phyloP scores from a whole-genome alignment of 1,139 yeast species.

The Yamadazyma oceani region DNA sequence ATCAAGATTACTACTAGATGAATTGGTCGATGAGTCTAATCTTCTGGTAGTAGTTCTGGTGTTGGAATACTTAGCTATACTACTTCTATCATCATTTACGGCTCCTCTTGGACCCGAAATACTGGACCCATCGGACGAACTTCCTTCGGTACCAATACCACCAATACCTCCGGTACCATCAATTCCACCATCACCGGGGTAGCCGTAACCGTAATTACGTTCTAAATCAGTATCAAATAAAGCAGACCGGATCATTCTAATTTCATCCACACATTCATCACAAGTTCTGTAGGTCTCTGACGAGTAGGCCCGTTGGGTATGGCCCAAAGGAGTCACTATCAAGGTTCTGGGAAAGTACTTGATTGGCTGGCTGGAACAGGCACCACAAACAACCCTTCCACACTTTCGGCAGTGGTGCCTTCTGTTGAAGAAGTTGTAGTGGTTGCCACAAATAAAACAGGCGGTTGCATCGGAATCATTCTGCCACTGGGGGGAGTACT shows the following conservation, averaged over 20 bases:
- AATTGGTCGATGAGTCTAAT: conserved; percentile 31
- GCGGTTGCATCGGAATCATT: conserved; percentile 57
- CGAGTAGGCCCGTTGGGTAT: conserved; percentile 24
- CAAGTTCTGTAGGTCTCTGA: conserved; percentile 60
- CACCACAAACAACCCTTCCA: conserved; percentile 73
- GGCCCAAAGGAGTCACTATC: conserved; percentile 31
- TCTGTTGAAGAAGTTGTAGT: conserved; percentile 68
- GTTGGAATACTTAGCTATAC: conserved; percentile 27
- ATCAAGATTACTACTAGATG: conserved; percentile 16
- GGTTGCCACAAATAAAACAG: conserved; percentile 63
- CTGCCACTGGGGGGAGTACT: conserved; percentile 59
- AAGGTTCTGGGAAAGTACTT: conserved; percentile 42
- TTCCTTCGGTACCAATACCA: background rate
- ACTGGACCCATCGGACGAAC: background rate
- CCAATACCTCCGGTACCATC: background rate
- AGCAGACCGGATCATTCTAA: conserved; percentile 55
- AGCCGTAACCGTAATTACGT: background rate
- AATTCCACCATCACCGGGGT: conserved; percentile 2
- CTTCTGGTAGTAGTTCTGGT: conserved; percentile 20
- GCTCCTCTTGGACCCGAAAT: background rate
- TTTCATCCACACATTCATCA: conserved; percentile 65
- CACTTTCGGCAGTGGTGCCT: conserved; percentile 92
- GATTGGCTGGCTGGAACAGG: conserved; percentile 54
- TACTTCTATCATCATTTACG: conserved; percentile 7
- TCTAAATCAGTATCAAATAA: conserved; percentile 19